These are phyloP conservation scores for Parastagonospora avenae DNA, from an alignment of 2,329 filamentous ascomycete genomes.

Conservation along the genomic window DNA sequence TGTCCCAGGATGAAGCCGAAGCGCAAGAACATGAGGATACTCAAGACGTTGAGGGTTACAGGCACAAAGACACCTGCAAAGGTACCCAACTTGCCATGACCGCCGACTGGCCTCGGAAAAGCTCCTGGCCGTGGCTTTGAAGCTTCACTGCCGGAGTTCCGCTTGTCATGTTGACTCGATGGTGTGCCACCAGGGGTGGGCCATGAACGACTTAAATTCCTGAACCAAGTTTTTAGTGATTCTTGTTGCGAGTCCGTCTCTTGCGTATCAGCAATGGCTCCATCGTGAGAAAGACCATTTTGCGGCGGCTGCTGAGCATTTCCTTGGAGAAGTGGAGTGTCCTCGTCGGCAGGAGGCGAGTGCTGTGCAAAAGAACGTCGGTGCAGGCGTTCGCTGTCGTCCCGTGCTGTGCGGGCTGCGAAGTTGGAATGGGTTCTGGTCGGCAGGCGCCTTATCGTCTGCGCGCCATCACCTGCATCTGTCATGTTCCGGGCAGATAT, in stretches of 20 bases:
- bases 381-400: slow-evolving; percentile 52
- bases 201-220: not conserved
- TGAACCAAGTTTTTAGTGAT: slow-evolving; percentile 32
- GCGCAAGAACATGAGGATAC: slow-evolving; percentile 89
- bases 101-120: slow-evolving; percentile 48
- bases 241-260: slow-evolving; percentile 27
- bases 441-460: slow-evolving; percentile 34
- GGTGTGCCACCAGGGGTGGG: not conserved
- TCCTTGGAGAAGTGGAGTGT: slow-evolving; percentile 36
- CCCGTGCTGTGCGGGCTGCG: slow-evolving; percentile 51
- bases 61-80: slow-evolving; percentile 75
- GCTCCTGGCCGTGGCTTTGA: slow-evolving; percentile 43
- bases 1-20: slow-evolving; percentile 86
- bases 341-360: slow-evolving; percentile 38
- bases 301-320: not conserved
- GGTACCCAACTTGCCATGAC: slow-evolving; percentile 70
- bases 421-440: slow-evolving; percentile 50
- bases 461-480: slow-evolving; percentile 21
- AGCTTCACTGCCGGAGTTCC: slow-evolving; percentile 27
- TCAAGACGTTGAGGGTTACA: slow-evolving; percentile 85
- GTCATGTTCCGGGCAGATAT: slow-evolving; percentile 30
- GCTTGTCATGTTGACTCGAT: slow-evolving; percentile 20
- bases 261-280: slow-evolving; percentile 5
- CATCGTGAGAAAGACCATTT: slow-evolving; percentile 5
- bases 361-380: slow-evolving; percentile 43